These are phyloP conservation scores for Sporothrix protearum DNA, from an alignment of 2,329 filamentous ascomycete species.

Conservation along the genomic window DNA sequence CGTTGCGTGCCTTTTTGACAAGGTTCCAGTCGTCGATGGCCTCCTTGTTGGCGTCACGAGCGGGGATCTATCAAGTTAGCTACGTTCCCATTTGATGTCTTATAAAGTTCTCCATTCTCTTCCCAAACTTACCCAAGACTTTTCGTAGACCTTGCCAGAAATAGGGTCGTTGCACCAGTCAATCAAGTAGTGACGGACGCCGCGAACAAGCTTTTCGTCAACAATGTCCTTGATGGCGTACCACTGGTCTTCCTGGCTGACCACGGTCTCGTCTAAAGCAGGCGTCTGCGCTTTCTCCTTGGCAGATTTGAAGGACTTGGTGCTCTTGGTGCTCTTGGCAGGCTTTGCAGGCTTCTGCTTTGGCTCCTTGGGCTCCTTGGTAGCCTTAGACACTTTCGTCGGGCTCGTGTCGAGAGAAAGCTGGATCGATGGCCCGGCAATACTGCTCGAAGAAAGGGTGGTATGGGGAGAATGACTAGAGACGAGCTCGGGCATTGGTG, in stretches of 20 bases:
- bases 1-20: neutral
- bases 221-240: conserved; percentile 39
- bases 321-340: neutral
- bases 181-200: conserved; percentile 46
- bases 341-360: neutral
- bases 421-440: neutral
- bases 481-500: conserved; percentile 21
- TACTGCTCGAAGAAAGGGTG: neutral
- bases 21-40: conserved; percentile 34
- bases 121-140: conserved; percentile 49
- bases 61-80: conserved; percentile 25
- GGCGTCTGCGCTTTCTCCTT: neutral
- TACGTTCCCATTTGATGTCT: neutral
- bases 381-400: neutral
- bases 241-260: conserved; percentile 26
- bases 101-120: neutral
- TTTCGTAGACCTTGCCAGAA: conserved; percentile 47
- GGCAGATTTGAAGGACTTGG: neutral
- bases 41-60: conserved; percentile 32
- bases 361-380: neutral
- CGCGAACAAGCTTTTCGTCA: conserved; percentile 35
- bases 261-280: neutral
- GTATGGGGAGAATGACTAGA: neutral
- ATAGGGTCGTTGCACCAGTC: conserved; percentile 54
- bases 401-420: neutral